A percentile compares a stretch with the other conserved stretches of the same genome.
These are phyloP conservation scores for Rhododendron simsii DNA, from an alignment of 148 eudicot genomes.

Conservation along the genomic window DNA sequence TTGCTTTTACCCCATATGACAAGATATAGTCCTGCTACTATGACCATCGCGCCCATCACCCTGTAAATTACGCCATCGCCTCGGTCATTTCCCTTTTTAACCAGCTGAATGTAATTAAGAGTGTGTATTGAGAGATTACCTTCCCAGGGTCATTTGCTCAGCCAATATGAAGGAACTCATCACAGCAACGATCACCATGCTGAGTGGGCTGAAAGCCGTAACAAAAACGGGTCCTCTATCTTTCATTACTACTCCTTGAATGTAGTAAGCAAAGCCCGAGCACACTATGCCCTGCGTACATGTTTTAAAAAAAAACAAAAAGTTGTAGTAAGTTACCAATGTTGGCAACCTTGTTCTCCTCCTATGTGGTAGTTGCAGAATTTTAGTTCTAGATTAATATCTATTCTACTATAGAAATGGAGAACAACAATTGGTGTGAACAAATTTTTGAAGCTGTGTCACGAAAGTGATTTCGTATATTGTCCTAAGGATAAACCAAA, in stretches of 20 bases:
- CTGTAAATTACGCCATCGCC: conserved; percentile 27
- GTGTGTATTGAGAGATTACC: conserved; percentile 34
- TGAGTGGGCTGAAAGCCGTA: conserved; percentile 81
- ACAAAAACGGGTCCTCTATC: conserved; percentile 91
- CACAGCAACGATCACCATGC: conserved; percentile 83
- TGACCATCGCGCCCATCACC: conserved; percentile 53
- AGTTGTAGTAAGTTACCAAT: not conserved
- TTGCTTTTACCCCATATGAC: conserved; percentile 74
- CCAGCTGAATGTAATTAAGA: not conserved
- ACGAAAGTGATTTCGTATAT: not conserved
- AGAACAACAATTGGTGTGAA: not conserved
- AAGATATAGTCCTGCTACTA: conserved; percentile 55
- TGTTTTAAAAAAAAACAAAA: not conserved
- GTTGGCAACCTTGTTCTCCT: not conserved
- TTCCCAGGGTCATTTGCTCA: conserved; percentile 75
- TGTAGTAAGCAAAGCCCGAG: conserved; percentile 74
- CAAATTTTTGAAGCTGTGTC: not conserved
- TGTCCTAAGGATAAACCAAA: not conserved
- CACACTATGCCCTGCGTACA: conserved; percentile 70
- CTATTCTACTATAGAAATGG: not conserved
- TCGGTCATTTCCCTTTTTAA: conserved; percentile 2
- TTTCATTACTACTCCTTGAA: conserved; percentile 87
- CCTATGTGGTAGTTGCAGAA: not conserved
- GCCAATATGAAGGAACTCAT: conserved; percentile 67
- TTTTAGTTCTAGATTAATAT: not conserved